Evolutionary conservation across 2,329 filamentous ascomycete species (phyloP), one percentile per base, ranked within the genome.

Genomic region (Paramyrothecium sp.): DNA sequence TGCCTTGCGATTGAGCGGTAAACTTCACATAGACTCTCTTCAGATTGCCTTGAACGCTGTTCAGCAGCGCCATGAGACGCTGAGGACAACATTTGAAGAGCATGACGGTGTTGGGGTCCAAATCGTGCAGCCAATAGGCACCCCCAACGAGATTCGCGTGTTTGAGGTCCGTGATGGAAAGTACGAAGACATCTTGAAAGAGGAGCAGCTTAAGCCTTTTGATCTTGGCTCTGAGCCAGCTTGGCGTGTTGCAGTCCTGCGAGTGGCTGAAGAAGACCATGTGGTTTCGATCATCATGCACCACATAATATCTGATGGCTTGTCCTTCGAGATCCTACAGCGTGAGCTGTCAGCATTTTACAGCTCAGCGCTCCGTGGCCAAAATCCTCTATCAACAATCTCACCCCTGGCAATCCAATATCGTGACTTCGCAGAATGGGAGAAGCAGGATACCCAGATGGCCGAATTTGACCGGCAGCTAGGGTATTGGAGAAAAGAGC

Each of bases 391-490:
- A 3, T 56, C 58, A 3, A n/a, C 52, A 16, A 23, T 59, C 10
- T 19, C 38, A 1, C 61, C 63, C 0, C 56, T 66, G 1, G 53
- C 62, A 2, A 64, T 66, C n/a, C 61, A 66, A 57, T 66, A 64
- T 34, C 53, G 63, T 11, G 61, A 66, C 53, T 64, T 58, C 21
- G 44, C 64, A 1, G 22, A 49, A 1, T 64, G 63, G 63, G 58
- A 66, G 23, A 64, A 56, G 54, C 38, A 59, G 4, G 17, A 56
- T 7, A 49, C 47, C 3, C 55, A 63, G 22, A 47, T 41, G 3
- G 23, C 38, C 11, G 41, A 58, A 3, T 54, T 61, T 16, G 13
- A 61, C 16, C 49, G 13, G 2, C 62, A 65, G 26, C 44, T 65
- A 2, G 54, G 58, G 4, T 65, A 65, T 47, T 65, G 62, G 63